Base-by-base conservation (phyloP, 1,284 basidiomycete genomes). In the Ustilago shanxiensis region DNA sequence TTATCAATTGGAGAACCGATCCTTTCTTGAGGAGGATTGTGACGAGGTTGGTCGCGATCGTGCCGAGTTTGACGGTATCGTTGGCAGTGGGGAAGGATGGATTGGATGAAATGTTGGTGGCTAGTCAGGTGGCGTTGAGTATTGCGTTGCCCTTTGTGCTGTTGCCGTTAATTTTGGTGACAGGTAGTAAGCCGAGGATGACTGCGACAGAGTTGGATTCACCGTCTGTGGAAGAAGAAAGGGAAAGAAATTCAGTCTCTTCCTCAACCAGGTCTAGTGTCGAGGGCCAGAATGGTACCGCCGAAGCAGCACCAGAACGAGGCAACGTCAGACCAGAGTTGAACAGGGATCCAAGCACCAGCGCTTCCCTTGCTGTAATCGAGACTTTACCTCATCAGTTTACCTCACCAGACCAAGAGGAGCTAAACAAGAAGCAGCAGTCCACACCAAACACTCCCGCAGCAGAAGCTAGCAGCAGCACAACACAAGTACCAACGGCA, bases 1-100 rank as follows among this genome's bases (percentile, higher is more conserved):
- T 98, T 87, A 89, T 99, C 70, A 90, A 91, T 65, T 98, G 95
- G 95, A 90, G 90, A 59, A 90, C 94, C 54, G 92, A 93, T 63
- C 93, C 95, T 13, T 89, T 93, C 51, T 82, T 93, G 47, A 91
- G 95, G 10, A 91, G 95, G 9, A 86, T 96, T 4, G 80, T 95
- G 57, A 99, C 96, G 1, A 91, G 96, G 6, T 87, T 92, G 8
- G 89, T 98, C 24, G 92, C 93, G 4, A 90, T 98, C 37, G 88
- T 97, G n/a, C 96, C 96, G 1, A 92, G 93, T 13, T 89, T 95
- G 83, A 88, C 90, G 2, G 92, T 98, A 41, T 93, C 95, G 0
- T 87, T 91, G 13, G 89, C 91, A 0, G 88, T 93, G 8, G 96
- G 96, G 0, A 88, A 90, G 52, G 79, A 86, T 3, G 96, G 95